phyloP scores from a whole-genome alignment of 2,329 filamentous ascomycete species.

The Colletotrichum limetticola region DNA sequence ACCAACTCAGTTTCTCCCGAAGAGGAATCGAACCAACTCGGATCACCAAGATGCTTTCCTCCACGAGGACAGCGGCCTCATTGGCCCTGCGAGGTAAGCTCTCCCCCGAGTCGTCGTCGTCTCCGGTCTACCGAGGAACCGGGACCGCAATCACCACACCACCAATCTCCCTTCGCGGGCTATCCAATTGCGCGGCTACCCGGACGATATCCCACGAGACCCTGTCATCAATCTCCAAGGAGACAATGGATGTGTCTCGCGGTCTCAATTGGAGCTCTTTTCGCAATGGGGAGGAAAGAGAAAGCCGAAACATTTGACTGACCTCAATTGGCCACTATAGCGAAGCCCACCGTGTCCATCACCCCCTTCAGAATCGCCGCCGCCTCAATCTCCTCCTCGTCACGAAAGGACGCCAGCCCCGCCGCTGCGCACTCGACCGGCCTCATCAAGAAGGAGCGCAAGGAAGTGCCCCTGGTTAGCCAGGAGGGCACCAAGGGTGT shows the following conservation, averaged over 20 bases:
- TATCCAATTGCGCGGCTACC: not conserved
- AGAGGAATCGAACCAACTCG: not conserved
- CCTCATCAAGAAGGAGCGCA: slow-evolving; percentile 66
- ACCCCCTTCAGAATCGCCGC: slow-evolving; percentile 72
- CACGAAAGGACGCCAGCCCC: slow-evolving; percentile 71
- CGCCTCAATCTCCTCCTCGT: slow-evolving; percentile 73
- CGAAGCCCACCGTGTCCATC: slow-evolving; percentile 72
- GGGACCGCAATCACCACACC: not conserved
- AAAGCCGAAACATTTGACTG: slow-evolving; percentile 39
- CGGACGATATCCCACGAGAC: not conserved
- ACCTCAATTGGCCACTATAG: slow-evolving; percentile 52
- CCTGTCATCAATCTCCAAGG: not conserved
- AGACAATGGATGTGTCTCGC: not conserved
- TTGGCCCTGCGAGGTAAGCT: slow-evolving; percentile 63
- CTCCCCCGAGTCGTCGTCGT: not conserved
- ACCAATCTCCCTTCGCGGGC: slow-evolving; percentile 4
- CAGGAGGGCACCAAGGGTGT: slow-evolving; percentile 83
- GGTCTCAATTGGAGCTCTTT: not conserved
- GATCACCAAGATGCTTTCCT: slow-evolving; percentile 54
- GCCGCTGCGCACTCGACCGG: slow-evolving; percentile 63
- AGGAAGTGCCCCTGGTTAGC: slow-evolving; percentile 81
- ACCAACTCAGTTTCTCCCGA: not conserved
- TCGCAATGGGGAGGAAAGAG: not conserved
- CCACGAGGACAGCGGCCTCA: slow-evolving; percentile 62
- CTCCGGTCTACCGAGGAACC: slow-evolving; percentile 5